Evolutionary conservation across 331 rosid species (phyloP), one percentile per base, ranked within the genome.

Genomic region (Telfairia occidentalis): DNA sequence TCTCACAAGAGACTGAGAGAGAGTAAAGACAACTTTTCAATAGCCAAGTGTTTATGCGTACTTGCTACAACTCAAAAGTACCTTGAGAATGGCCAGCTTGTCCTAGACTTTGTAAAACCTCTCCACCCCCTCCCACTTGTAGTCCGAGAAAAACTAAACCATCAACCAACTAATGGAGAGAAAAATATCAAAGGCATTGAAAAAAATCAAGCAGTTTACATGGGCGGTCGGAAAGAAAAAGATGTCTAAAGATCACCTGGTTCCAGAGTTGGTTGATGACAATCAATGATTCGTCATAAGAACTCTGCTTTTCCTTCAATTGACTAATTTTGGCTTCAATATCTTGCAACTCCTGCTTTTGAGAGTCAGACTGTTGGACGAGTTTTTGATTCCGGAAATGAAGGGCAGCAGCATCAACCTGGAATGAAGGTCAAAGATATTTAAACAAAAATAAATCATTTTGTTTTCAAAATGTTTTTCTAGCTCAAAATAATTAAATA

Each of bases 351-450:
- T 86, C 90, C 9, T 86, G 85, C 82, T 90, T 95, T 73, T 95
- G 92, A 40, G 57, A 29, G 30, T 91, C 92, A 69, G 81, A 89
- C 85, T 87, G 89, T 77, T 87, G 96, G 84, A 83, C 91, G 66
- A 95, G 96, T 75, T 83, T 87, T 84, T 95, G 97, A 75, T 94
- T 95, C 80, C 91, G 93, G 77, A 79, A 78, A 64, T 95, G 96
- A 48, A 95, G 92, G 55, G 81, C 87, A 29, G 85, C 80, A 19
- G 95, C 91, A 81, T 95, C 96, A 71, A 87, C 92, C 98, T 91
- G 90, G 73, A 72, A 72, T 43, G 80, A 35, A 38, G 43, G 72
- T 75, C 73, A 30, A 83, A 65, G 16, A 38, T 37, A 9, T 73
- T 32, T 10, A 73, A 52, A 73, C 2, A 30, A 21, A 54, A 11